Evolutionary conservation across 192 early-diverging fungal genomes (phyloP), one percentile per base, ranked within the genome.

Genomic region (Umbelopsis isabellina): DNA sequence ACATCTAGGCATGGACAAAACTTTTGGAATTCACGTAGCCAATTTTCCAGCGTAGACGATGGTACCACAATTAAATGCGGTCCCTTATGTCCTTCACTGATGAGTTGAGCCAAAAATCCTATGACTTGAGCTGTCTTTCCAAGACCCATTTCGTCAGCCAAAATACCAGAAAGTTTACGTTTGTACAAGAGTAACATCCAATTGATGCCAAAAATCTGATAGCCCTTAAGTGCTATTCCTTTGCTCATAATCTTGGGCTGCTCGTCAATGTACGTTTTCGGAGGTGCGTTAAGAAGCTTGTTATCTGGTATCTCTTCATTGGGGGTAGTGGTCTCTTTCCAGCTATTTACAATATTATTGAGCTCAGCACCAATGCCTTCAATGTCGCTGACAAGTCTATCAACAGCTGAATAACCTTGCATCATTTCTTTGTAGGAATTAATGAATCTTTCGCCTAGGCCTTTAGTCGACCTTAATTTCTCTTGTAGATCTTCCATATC

Each of bases 121-220:
- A 97, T 95, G 9, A 95, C 91, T 64, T 97, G 94, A 21, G 92
- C 92, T 16, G 94, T 97, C 79, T 97, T 97, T 21, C 95, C 95
- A 21, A 97, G 87, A 27, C 95, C 94, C 94, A 97, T 97, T 84
- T 88, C 85, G 69, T 90, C 88, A 0, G 86, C 87, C 53, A 92
- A 68, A 33, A 97, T 95, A 0, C 93, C 92, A 4, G 93, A 93
- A 0, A 92, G 83, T 0, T 81, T 74, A 53, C 91, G 89, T 45
- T 85, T 81, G 74, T 92, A 90, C 46, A 97, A 70, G 58, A 92
- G 79, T 13, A 79, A 82, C 65, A 97, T 78, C 95, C 95, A 97
- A 66, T 90, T 91, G 30, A 97, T 82, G 20, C 95, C 95, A 25
- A 92, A 83, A 51, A 97, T 84, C 73, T 97, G 95, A 71, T 97